These are phyloP conservation scores for Lichtheimia ornata DNA, from an alignment of 371 early-diverging fungal genomes.

Conservation along the genomic window DNA sequence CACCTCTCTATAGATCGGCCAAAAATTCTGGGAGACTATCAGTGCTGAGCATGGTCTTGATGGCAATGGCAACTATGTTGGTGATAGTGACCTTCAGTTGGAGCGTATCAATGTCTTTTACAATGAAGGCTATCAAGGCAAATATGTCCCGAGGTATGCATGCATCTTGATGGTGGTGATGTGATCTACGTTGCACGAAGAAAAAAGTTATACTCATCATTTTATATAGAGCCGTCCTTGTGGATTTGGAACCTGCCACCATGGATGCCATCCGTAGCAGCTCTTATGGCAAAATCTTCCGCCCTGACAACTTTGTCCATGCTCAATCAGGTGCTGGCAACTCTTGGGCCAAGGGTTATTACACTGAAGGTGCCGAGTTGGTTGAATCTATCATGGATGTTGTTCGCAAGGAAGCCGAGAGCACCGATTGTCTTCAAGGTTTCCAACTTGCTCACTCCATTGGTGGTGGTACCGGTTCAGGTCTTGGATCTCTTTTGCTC, in stretches of 20 bases:
- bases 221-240: slow-evolving; percentile 89
- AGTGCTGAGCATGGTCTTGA: slow-evolving; percentile 89
- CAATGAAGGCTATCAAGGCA: slow-evolving; percentile 84
- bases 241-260: slow-evolving; percentile 98
- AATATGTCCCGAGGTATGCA: slow-evolving; percentile 75
- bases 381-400: slow-evolving; percentile 80
- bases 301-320: slow-evolving; percentile 85
- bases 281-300: slow-evolving; percentile 70
- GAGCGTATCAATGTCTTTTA: slow-evolving; percentile 99
- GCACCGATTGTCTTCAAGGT: slow-evolving; percentile 82
- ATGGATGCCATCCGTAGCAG: slow-evolving; percentile 89
- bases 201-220: too few relatives aligned
- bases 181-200: too few relatives aligned
- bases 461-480: slow-evolving; percentile 88
- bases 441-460: slow-evolving; percentile 86
- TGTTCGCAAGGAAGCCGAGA: slow-evolving; percentile 82
- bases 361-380: slow-evolving; percentile 88
- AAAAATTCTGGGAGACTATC: slow-evolving; percentile 93
- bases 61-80: slow-evolving; percentile 69
- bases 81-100: slow-evolving; percentile 87
- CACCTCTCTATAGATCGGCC: slow-evolving; percentile 55
- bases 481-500: slow-evolving; percentile 80
- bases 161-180: too few relatives aligned
- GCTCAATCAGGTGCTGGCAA: slow-evolving; percentile 88
- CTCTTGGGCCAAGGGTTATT: slow-evolving; percentile 91